Conservation (phyloP, 108 stramenopile species). For the Halocafeteria seosinensis region DNA sequence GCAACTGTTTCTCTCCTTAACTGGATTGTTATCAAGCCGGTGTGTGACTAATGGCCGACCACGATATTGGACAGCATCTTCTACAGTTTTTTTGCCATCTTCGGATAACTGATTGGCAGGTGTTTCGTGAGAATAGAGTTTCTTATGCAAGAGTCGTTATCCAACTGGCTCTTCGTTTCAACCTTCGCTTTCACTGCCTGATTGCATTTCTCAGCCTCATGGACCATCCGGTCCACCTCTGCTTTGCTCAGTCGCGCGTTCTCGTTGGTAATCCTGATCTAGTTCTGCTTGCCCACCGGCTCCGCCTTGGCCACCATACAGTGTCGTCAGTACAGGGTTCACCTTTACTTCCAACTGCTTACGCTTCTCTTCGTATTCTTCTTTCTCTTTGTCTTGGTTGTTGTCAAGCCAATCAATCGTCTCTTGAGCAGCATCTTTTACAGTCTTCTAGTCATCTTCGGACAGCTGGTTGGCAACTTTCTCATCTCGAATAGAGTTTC, state of each 20-base stretch:
- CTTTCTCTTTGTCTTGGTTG: not conserved
- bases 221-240: slow-evolving; percentile 71
- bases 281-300: slow-evolving; percentile 65
- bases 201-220: slow-evolving; percentile 68
- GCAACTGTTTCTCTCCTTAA: not conserved
- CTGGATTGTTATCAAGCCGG: not conserved
- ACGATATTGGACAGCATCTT: not conserved
- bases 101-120: not conserved
- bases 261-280: slow-evolving; percentile 63
- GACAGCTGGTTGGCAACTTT: not conserved
- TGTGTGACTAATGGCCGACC: too few relatives aligned
- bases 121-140: not conserved
- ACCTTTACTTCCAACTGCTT: not conserved
- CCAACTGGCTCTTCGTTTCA: not conserved
- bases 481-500: not conserved
- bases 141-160: not conserved
- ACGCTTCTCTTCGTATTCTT: not conserved
- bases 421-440: not conserved
- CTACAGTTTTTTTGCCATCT: not conserved
- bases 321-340: slow-evolving; percentile 30
- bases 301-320: too few relatives aligned
- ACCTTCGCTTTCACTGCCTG: slow-evolving; percentile 18
- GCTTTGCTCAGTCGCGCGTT: slow-evolving; percentile 59
- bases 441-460: not conserved
- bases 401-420: not conserved